Percentiles rank a stretch among this genome's conserved stretches.
phyloP scores from a whole-genome alignment of 208 protist species.

The Leishmania arabica region DNA sequence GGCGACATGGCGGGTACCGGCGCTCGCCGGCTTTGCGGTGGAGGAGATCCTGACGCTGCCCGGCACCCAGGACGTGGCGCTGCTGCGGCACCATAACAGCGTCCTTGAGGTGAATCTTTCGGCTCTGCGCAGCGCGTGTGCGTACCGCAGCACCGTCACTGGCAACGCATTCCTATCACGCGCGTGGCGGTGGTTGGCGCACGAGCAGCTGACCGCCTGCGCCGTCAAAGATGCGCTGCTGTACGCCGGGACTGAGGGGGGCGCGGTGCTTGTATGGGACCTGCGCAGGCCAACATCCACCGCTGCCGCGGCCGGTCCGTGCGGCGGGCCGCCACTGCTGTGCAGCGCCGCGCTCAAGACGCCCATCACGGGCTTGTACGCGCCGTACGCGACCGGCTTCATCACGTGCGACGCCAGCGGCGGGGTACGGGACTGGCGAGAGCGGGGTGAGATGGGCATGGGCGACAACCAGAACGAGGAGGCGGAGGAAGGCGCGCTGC shows the following conservation, averaged over 20 bases:
- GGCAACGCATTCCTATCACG: constrained; percentile 41
- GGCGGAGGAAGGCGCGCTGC: constrained; percentile 13
- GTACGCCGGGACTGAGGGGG: constrained; percentile 59
- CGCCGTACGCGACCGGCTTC: constrained; percentile 57
- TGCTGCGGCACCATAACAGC: constrained; percentile 47
- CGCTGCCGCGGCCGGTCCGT: constrained; percentile 4
- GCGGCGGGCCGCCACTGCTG: constrained; percentile 12
- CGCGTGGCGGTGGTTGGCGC: constrained; percentile 62
- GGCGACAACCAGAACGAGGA: constrained; percentile 13
- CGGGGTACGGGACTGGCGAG: constrained; percentile 49
- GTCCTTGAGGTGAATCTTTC: constrained; percentile 46
- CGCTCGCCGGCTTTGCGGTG: constrained; percentile 45
- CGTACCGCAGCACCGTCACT: constrained; percentile 9
- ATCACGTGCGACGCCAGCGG: constrained; percentile 64
- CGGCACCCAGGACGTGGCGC: constrained; percentile 38
- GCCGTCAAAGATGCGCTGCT: constrained; percentile 55
- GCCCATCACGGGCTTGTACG: constrained; percentile 54
- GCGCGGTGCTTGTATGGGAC: constrained; percentile 71
- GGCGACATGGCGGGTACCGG: constrained; percentile 41
- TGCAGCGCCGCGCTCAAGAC: constrained; percentile 35
- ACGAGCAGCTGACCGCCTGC: constrained; percentile 53
- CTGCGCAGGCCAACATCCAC: constrained; percentile 26
- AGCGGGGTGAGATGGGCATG: constrained; percentile 18
- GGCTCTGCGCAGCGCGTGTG: constrained; percentile 28
- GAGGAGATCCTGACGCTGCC: constrained; percentile 43